Conservation (phyloP, 345 rosid species). For the Eucalyptus sp. region DNA sequence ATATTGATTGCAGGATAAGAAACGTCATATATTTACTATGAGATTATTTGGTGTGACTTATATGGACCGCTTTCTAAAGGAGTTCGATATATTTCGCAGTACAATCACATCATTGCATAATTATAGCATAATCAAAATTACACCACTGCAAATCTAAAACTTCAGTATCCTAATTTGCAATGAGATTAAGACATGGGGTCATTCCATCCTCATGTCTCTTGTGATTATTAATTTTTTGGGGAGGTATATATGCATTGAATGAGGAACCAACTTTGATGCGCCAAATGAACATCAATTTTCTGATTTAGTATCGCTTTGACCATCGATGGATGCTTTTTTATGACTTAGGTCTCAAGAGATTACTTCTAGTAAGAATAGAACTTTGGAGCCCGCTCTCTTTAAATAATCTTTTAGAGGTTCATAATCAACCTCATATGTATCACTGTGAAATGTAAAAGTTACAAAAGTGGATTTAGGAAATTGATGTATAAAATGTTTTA, state of each 20-base stretch:
- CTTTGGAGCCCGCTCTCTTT: rapidly evolving
- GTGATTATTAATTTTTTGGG: too few relatives aligned
- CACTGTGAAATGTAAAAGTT: too few relatives aligned
- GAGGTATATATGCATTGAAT: neutral
- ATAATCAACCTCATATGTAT: rapidly evolving
- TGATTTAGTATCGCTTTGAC: neutral
- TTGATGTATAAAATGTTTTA: too few relatives aligned
- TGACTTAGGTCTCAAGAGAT: neutral
- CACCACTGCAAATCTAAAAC: rapidly evolving
- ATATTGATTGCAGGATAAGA: neutral
- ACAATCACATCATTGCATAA: rapidly evolving
- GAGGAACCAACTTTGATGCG: neutral
- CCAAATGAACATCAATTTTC: neutral
- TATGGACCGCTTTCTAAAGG: neutral
- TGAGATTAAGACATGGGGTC: neutral
- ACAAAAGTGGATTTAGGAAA: too few relatives aligned
- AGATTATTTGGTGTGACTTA: neutral
- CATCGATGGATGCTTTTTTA: neutral
- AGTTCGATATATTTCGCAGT: too few relatives aligned
- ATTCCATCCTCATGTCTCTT: neutral
- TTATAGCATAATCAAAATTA: rapidly evolving
- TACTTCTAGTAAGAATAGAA: neutral
- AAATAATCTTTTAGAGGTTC: neutral
- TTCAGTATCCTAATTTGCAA: rapidly evolving
- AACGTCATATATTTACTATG: neutral